phyloP scores from a whole-genome alignment of 805 yeast species.

The Diddensiella transvaalensis region DNA sequence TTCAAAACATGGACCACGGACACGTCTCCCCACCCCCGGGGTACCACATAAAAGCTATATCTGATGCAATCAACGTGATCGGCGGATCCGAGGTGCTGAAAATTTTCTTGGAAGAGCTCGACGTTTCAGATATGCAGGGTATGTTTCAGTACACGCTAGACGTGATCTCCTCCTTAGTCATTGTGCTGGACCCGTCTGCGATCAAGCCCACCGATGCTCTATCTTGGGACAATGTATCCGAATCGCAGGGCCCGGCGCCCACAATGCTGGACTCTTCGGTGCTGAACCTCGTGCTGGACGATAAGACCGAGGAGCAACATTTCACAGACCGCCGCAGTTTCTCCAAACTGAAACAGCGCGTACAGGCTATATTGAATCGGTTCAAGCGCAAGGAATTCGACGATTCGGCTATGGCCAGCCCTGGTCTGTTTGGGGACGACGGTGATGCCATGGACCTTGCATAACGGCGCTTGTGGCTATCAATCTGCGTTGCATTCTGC shows the following conservation, averaged over 20 bases:
- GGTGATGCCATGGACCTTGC: neutral
- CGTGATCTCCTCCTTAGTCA: slow-evolving; percentile 20
- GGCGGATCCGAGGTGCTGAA: slow-evolving; percentile 22
- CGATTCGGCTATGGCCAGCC: neutral
- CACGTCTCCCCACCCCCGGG: slow-evolving; percentile 23
- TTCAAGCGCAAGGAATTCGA: slow-evolving; percentile 1
- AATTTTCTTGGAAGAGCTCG: slow-evolving; percentile 25
- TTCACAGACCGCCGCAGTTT: neutral
- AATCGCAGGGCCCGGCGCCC: neutral
- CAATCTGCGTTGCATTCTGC: no score
- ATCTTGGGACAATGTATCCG: neutral
- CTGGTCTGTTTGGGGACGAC: neutral
- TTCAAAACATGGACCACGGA: slow-evolving; percentile 23
- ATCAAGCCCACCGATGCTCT: neutral
- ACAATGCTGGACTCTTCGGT: slow-evolving; percentile 5
- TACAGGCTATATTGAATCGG: slow-evolving; percentile 4
- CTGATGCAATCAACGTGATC: slow-evolving; percentile 21
- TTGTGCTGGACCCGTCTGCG: slow-evolving; percentile 13
- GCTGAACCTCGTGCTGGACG: slow-evolving; percentile 2
- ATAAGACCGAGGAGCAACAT: neutral
- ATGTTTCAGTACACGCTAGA: slow-evolving; percentile 22
- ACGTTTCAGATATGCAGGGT: slow-evolving; percentile 24
- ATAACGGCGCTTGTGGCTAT: neutral
- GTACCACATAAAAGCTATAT: slow-evolving; percentile 15
- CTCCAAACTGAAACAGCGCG: slow-evolving; percentile 5